Conservation (phyloP, 768 basidiomycete species). For the Auriscalpium orientale region DNA sequence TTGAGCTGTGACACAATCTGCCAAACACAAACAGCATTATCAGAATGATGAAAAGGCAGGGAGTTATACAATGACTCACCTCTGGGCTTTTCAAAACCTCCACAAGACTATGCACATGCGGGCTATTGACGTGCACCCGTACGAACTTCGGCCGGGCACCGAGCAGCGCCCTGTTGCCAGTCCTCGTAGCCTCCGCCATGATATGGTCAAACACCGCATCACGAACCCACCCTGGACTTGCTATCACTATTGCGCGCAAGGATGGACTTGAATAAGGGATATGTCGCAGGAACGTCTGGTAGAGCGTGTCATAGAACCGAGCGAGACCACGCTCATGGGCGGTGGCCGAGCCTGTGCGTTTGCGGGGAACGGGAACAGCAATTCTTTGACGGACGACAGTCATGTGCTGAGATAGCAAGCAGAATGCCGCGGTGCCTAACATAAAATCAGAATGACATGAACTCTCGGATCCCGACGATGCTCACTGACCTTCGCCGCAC, state of each 20-base stretch:
- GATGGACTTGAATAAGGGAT: conserved; percentile 72
- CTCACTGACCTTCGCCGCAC: conserved; percentile 71
- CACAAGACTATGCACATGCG: conserved; percentile 92
- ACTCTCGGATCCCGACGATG: neutral
- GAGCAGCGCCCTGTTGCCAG: conserved; percentile 78
- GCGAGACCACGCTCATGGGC: conserved; percentile 89
- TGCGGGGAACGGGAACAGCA: conserved; percentile 83
- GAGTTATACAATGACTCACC: conserved; percentile 35
- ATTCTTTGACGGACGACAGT: conserved; percentile 89
- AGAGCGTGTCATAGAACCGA: conserved; percentile 79
- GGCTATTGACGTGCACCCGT: conserved; percentile 85
- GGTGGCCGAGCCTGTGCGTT: conserved; percentile 71
- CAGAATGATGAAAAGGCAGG: neutral
- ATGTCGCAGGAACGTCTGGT: conserved; percentile 81
- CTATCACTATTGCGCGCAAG: conserved; percentile 88
- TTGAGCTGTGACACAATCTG: conserved; percentile 74
- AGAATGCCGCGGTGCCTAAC: conserved; percentile 80
- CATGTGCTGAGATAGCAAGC: conserved; percentile 94
- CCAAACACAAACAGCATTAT: neutral
- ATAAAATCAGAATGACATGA: neutral
- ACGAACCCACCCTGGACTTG: conserved; percentile 93
- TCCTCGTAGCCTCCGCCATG: conserved; percentile 68
- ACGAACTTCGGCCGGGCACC: conserved; percentile 78
- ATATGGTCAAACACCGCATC: conserved; percentile 84
- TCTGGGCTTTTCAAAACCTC: conserved; percentile 94